Evolutionary conservation across 2,329 filamentous ascomycete species (phyloP), one percentile per base, ranked within the genome.

Genomic region (Ophiosphaerella narmari): DNA sequence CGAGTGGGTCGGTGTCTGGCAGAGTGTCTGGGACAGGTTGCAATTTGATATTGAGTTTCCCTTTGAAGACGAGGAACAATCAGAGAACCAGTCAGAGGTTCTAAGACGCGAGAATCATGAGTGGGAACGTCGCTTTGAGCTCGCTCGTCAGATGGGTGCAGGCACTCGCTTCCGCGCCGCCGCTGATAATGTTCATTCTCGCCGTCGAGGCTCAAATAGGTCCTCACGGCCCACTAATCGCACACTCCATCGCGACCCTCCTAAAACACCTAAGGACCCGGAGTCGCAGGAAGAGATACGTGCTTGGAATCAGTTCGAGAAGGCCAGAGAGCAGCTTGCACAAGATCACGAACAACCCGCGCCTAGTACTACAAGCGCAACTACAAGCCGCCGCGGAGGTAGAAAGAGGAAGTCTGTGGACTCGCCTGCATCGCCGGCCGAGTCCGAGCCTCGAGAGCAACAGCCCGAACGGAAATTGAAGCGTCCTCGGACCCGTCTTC

Each of bases 251-350:
- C 69, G 65, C 39, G 66, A 72, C 18, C 60, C 62, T 60, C 65
- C 75, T 67, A 65, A 77, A 65, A 62, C 67, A n/a, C 76, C 74
- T 13, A 82, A 82, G 31, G 82, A 85, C 36, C 84, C 85, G 33
- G 89, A 95, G 72, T 89, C 88, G 7, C 77, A 86, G 36, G 91
- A 96, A 61, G 91, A 96, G 72, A 81, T 88, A 46, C 82, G 86
- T 50, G 91, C 93, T 4, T 97, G 93, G 94, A 90, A 91, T 55
- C 91, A 89, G 16, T 87, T 97, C 55, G 92, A 97, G 61, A 89
- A 87, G 70, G 91, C 90, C 37, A 83, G 90, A 57, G 87, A 92
- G 53, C 81, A 54, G 73, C 57, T 70, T n/a, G 62, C 61, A 7
- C 64, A 69, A 42, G 44, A 56, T 13, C 63, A 63, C 8, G 60